Base-by-base conservation (phyloP, 2,329 filamentous ascomycete genomes). In the Diaporthe longicolla region DNA sequence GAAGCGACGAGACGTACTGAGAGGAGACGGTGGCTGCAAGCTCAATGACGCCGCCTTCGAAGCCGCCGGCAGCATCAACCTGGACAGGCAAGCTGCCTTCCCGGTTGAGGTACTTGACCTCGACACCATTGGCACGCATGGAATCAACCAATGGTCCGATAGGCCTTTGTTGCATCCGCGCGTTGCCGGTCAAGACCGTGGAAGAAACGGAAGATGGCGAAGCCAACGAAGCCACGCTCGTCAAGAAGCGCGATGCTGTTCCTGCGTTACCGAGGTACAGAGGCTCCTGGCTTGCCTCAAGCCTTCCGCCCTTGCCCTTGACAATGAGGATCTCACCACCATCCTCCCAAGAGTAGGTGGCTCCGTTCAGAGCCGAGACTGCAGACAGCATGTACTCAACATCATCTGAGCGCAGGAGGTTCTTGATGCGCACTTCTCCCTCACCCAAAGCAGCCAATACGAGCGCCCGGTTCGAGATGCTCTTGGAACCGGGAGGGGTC, bases 371-470 rank as follows among this genome's bases (percentile, higher is more conserved):
- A 79, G 93, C 92, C 35, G 90, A 89, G 73, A 99, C 92, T n/a
- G 97, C 96, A 73, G 95, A 95, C 58, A 99, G 87, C 97, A 99
- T 99, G 83, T 94, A 97, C 82, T 98, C 95, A 0, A 95, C 98
- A 81, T 99, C 97, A 79, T 98, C 97, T 0, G 97, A 98, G 83
- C 98, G 96, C 15, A 99, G 89, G 43, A 99, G 87, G 79, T 99
- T 98, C 83, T 91, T 95, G 82, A 99, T 93, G 52, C 93, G 93
- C 81, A 95, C 98, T 35, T 92, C 91, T 24, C 97, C 97, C 72
- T 91, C 90, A 45, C 95, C 95, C 43, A 99, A 91, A 17, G 97
- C 97, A 58, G 97, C 97, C 69, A 99, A 89, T n/a, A 99, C 91
- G 52, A 99, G 89, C 45, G 97, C 96, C 58, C 97, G 91, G 83